Conservation (phyloP, 2,329 filamentous ascomycete genomes). For the Cladobotryum protrusum region DNA sequence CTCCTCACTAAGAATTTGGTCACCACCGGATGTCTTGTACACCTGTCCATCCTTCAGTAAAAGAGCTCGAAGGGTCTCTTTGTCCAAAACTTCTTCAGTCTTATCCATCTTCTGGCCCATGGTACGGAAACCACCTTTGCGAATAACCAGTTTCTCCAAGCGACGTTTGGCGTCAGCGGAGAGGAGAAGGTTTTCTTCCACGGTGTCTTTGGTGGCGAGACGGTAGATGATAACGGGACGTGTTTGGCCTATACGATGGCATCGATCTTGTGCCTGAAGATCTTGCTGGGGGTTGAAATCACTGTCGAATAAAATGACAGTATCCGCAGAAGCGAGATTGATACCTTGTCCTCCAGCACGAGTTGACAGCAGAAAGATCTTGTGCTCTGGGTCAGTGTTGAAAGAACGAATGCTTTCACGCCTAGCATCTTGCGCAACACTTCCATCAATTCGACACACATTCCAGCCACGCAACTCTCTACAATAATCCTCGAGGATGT, state of each 20-base stretch:
- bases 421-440: conserved; percentile 67
- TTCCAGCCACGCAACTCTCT: conserved; percentile 68
- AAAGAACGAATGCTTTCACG: conserved; percentile 67
- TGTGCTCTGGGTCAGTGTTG: conserved; percentile 58
- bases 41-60: conserved; percentile 67
- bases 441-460: conserved; percentile 85
- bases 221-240: conserved; percentile 89
- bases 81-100: conserved; percentile 48
- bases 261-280: conserved; percentile 90
- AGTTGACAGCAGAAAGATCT: conserved; percentile 82
- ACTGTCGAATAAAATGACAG: conserved; percentile 81
- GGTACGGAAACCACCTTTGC: conserved; percentile 77
- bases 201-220: conserved; percentile 85
- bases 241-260: conserved; percentile 90
- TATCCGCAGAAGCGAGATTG: conserved; percentile 86
- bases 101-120: conserved; percentile 56
- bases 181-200: conserved; percentile 80
- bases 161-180: conserved; percentile 88
- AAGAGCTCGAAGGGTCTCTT: conserved; percentile 55
- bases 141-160: conserved; percentile 90
- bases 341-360: conserved; percentile 92
- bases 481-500: conserved; percentile 85
- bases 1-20: conserved; percentile 63
- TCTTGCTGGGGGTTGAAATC: conserved; percentile 98
- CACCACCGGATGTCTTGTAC: conserved; percentile 52